Evolutionary conservation across 164 flowering plant genomes (phyloP).

Genomic region (Nymphaea thermarum): DNA sequence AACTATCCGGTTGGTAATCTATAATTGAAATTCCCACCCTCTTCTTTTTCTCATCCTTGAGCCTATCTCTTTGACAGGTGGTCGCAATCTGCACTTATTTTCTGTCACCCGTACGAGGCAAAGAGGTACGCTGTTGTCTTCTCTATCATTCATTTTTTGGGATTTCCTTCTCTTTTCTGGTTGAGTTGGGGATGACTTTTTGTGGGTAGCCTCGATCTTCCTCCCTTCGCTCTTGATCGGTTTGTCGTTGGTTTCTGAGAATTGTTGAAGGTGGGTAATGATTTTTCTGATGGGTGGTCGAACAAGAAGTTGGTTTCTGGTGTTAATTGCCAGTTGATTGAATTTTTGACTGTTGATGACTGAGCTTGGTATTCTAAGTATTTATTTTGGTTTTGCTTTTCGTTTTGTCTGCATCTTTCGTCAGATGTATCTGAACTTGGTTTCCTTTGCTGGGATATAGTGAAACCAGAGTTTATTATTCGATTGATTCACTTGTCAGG

Average conservation of each 20-base stretch:
- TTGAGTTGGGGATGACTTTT: neutral
- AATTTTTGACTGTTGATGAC: neutral
- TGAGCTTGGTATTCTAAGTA: neutral
- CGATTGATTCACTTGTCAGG: neutral
- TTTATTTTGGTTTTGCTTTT: neutral
- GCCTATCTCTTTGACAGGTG: neutral
- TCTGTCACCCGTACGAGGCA: neutral
- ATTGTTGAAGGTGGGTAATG: neutral
- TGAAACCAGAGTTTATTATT: neutral
- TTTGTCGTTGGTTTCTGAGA: neutral
- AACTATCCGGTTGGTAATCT: neutral
- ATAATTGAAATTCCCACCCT: neutral
- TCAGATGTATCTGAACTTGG: neutral
- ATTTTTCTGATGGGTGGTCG: neutral
- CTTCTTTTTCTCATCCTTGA: neutral
- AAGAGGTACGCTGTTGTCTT: neutral
- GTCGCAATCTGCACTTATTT: neutral
- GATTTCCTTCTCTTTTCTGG: neutral
- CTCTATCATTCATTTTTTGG: neutral
- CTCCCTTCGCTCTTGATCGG: neutral
- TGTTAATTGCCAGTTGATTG: neutral
- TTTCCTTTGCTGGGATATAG: neutral
- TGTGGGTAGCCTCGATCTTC: neutral
- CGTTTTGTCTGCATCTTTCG: no score
- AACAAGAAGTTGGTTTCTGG: neutral